Conservation (phyloP, 345 rosid species). For the Atalantia buxifolia region DNA sequence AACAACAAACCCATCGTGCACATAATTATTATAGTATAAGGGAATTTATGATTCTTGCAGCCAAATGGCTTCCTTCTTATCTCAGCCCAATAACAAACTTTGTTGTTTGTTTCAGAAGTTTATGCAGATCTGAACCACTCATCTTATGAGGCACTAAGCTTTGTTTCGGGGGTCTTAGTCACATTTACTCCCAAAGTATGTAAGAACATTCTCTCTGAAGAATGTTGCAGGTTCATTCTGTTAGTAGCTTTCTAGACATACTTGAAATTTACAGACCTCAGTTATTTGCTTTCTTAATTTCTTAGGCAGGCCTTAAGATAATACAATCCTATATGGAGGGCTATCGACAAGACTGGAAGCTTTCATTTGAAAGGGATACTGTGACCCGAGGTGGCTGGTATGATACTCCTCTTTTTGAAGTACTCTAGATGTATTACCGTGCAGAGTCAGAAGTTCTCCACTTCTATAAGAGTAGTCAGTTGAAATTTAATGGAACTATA, state of each 20-base stretch:
- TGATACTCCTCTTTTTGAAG: slow-evolving; percentile 14
- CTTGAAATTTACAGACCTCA: neutral
- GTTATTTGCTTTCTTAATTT: slow-evolving; percentile 1
- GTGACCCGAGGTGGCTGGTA: slow-evolving; percentile 92
- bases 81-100: slow-evolving; percentile 6
- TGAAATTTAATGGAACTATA: neutral
- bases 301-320: slow-evolving; percentile 86
- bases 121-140: slow-evolving; percentile 89
- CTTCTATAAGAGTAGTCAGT: neutral
- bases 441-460: neutral
- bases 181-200: slow-evolving; percentile 88
- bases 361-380: slow-evolving; percentile 74
- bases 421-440: neutral
- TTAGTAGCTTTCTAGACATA: neutral
- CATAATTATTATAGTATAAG: neutral
- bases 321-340: slow-evolving; percentile 89
- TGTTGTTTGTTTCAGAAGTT: slow-evolving; percentile 55
- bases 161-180: slow-evolving; percentile 69
- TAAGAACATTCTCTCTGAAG: slow-evolving; percentile 6
- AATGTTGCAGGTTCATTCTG: neutral
- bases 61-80: slow-evolving; percentile 11
- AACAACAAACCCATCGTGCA: neutral
- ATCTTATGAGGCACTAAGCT: slow-evolving; percentile 70
- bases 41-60: neutral
- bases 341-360: slow-evolving; percentile 94